Base-by-base conservation (phyloP, 140 eudicot genomes). In the Oenanthe javanica region DNA sequence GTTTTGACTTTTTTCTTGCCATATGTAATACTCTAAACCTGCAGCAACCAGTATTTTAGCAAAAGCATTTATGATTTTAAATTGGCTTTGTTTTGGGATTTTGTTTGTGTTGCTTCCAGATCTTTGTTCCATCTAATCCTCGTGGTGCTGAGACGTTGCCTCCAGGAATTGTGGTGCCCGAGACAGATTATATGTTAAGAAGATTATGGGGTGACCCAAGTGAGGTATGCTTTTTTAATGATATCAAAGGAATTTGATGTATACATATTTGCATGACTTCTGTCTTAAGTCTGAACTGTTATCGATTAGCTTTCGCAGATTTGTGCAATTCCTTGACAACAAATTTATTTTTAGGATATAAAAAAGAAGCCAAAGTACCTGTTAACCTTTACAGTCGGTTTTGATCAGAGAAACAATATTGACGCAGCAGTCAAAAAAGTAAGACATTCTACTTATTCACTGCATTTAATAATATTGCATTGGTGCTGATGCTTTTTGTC, bases 131-230 rank as follows among this genome's bases (percentile, higher is more conserved):
- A 76, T 83, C 96, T 73, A 93, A 93, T 83, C 98, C 98, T 36
- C 96, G 96, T 69, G 98, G 98, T 79, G 98, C 98, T 42, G 93
- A 93, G 88, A 85, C 91, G 61, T 83, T 93, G 76, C 97, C 98
- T 50, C 97, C 98, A 51, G 97, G 97, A 80, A 93, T 93, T 79
- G 90, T 93, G 67, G 97, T 87, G 79, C 67, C 98, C 43, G 92
- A 93, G 82, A 80, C 97, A 9, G 98, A 93, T 82, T 88, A 89
- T 71, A 91, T 85, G 85, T 77, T 91, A 74, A 90, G 98, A 85
- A 88, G 97, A 86, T 88, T 93, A 75, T 93, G 98, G 98, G 98
- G 98, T 45, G 89, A 86, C 71, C 98, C 98, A 47, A 84, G 90
- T 75, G 97, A 93, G 94, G 98, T 93, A 83, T 83, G 83, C 38